These are phyloP conservation scores for Russula virescens DNA, from an alignment of 768 basidiomycete genomes.

Conservation along the genomic window DNA sequence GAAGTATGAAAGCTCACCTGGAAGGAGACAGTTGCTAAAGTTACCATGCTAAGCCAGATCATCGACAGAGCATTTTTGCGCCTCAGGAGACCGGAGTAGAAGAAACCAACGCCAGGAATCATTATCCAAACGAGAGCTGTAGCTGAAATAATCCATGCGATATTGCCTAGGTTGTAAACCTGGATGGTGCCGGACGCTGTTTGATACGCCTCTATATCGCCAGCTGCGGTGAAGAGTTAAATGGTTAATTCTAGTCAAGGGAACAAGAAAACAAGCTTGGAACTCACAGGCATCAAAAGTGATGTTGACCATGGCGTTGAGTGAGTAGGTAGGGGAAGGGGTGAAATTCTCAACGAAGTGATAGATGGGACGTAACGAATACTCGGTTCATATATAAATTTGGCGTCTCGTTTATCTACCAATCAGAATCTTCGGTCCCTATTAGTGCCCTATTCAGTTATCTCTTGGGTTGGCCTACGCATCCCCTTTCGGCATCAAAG, in stretches of 20 bases:
- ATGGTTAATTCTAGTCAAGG: not conserved
- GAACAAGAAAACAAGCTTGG: not conserved
- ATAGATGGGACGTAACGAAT: not conserved
- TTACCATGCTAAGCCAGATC: constrained; percentile 76
- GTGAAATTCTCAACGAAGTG: constrained; percentile 1
- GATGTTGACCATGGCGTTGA: constrained; percentile 28
- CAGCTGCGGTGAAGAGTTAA: constrained; percentile 30
- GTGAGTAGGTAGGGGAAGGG: not conserved
- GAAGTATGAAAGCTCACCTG: constrained; percentile 43
- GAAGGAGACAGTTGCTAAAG: constrained; percentile 75
- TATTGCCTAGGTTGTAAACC: constrained; percentile 57
- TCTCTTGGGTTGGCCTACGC: not conserved
- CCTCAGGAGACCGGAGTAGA: constrained; percentile 86
- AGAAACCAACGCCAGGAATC: constrained; percentile 69
- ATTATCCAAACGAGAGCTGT: constrained; percentile 75
- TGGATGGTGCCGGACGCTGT: constrained; percentile 24
- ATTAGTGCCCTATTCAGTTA: not conserved
- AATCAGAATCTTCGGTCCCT: constrained; percentile 4
- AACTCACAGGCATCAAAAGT: constrained; percentile 27
- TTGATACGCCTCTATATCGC: constrained; percentile 33
- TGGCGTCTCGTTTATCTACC: constrained; percentile 11
- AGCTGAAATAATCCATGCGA: constrained; percentile 62
- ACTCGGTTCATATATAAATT: constrained; percentile 5
- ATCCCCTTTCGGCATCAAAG: not conserved
- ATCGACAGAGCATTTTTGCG: constrained; percentile 92